Conservation (phyloP, 2,329 filamentous ascomycete species). For the Westerdykella aurantiaca region DNA sequence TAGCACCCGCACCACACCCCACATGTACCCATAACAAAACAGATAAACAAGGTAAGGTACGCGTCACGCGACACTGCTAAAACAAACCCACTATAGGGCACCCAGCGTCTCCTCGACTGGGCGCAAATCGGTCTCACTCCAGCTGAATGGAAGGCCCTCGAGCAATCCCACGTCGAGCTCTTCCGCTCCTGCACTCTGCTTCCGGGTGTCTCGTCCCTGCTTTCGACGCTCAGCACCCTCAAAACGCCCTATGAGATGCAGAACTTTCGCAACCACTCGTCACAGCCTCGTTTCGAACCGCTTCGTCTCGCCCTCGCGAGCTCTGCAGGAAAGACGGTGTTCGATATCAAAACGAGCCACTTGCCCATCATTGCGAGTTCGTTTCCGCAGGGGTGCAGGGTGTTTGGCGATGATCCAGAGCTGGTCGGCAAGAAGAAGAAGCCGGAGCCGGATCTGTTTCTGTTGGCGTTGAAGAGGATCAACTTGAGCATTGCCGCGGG, state of each 20-base stretch:
- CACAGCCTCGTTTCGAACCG: background rate
- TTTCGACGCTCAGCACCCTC: background rate
- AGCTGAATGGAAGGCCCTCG: conserved; percentile 12
- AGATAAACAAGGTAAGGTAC: too few species aligned
- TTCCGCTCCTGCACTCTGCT: conserved; percentile 9
- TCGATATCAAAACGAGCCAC: conserved; percentile 8
- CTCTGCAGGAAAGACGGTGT: conserved; percentile 2
- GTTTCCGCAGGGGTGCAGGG: conserved; percentile 2
- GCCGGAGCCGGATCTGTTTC: conserved; percentile 12
- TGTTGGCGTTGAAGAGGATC: conserved; percentile 10
- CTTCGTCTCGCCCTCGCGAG: conserved; percentile 5
- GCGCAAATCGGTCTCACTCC: conserved; percentile 14
- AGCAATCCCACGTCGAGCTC: conserved; percentile 6
- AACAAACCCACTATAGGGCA: conserved; percentile 7
- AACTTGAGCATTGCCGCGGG: conserved; percentile 2
- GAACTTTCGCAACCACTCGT: too few species aligned
- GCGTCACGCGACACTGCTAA: too few species aligned
- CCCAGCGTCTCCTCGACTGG: conserved; percentile 15
- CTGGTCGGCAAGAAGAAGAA: conserved; percentile 7
- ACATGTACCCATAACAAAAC: background rate
- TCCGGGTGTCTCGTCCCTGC: conserved; percentile 4
- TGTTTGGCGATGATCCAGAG: conserved; percentile 11
- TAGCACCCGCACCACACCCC: background rate
- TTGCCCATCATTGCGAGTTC: conserved; percentile 1
- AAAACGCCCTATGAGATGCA: background rate